phyloP scores from a whole-genome alignment of 2,329 filamentous ascomycete genomes.

The Aspergillus fischeri region DNA sequence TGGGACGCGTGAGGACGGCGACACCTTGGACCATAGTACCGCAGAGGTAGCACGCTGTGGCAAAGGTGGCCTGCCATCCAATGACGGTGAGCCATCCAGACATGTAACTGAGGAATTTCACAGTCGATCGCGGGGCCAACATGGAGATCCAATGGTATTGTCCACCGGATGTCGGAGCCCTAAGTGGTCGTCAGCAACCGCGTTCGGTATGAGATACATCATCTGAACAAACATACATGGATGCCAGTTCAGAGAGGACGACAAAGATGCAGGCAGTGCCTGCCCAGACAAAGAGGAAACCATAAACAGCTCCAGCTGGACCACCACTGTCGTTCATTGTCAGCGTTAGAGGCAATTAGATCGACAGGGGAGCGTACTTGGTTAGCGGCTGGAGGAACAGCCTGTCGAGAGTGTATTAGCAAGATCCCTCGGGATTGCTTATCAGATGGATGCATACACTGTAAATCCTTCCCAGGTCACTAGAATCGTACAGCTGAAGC shows the following conservation, averaged over 20 bases:
- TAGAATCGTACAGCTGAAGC: conserved; percentile 21
- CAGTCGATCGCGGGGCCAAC: conserved; percentile 32
- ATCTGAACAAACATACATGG: conserved; percentile 21
- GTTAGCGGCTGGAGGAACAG: conserved; percentile 8
- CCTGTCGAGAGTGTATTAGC: neutral
- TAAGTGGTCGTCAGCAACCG: conserved; percentile 5
- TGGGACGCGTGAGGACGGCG: conserved; percentile 31
- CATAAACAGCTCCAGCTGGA: conserved; percentile 30
- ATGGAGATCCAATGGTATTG: conserved; percentile 41
- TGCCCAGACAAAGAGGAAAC: conserved; percentile 30
- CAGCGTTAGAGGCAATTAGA: neutral
- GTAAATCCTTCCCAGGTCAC: conserved; percentile 20
- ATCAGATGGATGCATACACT: conserved; percentile 1
- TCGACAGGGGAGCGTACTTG: conserved; percentile 1
- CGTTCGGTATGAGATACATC: too few relatives aligned
- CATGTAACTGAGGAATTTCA: conserved; percentile 39
- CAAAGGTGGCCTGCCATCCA: conserved; percentile 43
- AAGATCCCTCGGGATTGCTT: neutral
- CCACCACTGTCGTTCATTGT: conserved; percentile 23
- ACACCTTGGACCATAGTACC: conserved; percentile 35
- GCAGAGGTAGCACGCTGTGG: conserved; percentile 31
- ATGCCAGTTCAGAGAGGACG: conserved; percentile 28
- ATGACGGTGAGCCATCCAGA: conserved; percentile 40
- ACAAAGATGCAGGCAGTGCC: conserved; percentile 24
- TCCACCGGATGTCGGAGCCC: conserved; percentile 34